Conservation (phyloP, 345 rosid species). For the Linum usitatissimum region DNA sequence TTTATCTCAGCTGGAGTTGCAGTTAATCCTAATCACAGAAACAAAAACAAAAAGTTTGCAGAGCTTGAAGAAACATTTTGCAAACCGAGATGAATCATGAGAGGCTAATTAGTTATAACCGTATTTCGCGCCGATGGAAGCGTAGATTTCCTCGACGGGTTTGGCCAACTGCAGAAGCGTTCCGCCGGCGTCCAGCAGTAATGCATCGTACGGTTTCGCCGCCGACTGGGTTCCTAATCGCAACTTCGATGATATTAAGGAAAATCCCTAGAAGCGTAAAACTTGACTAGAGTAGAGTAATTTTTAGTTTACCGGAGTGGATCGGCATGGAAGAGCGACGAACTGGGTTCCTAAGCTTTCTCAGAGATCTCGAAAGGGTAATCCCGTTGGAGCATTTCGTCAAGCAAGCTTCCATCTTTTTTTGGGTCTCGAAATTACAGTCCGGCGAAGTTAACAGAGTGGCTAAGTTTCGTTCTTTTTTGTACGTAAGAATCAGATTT, state of each 20-base stretch:
- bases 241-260: neutral
- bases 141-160: slow-evolving; percentile 73
- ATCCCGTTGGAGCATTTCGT: slow-evolving; percentile 33
- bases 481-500: no score
- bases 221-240: slow-evolving; percentile 17
- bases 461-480: no score
- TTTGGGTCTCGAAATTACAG: neutral
- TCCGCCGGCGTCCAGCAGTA: slow-evolving; percentile 46
- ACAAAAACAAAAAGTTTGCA: neutral
- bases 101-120: slow-evolving; percentile 33
- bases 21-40: slow-evolving; percentile 36
- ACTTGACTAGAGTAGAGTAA: neutral
- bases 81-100: neutral
- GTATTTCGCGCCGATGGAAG: slow-evolving; percentile 64
- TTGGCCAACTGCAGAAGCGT: slow-evolving; percentile 67
- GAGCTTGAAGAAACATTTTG: no score
- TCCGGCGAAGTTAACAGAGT: no score
- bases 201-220: slow-evolving; percentile 55
- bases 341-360: slow-evolving; percentile 19
- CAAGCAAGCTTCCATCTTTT: slow-evolving; percentile 53
- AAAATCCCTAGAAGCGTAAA: slow-evolving; percentile 6
- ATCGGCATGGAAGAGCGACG: slow-evolving; percentile 28
- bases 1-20: slow-evolving; percentile 59
- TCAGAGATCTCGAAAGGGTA: slow-evolving; percentile 30
- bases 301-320: slow-evolving; percentile 26